Evolutionary conservation across 2,329 filamentous ascomycete species (phyloP).

Genomic region (Cryphonectria radicalis): DNA sequence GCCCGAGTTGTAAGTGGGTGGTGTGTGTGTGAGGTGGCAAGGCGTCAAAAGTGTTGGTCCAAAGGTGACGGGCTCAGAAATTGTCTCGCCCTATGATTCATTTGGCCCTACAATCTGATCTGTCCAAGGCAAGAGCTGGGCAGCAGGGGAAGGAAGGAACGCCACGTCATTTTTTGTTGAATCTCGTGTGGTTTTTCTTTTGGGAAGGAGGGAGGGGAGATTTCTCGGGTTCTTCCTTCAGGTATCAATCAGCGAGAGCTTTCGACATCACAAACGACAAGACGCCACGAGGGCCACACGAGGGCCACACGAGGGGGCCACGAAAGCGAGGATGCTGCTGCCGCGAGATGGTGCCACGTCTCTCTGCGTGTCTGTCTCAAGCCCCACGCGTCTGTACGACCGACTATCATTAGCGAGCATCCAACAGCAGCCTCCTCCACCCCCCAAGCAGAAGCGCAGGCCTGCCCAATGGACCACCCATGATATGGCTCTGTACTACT

Average conservation of each 20-base stretch:
- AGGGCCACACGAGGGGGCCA: too few species aligned
- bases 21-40: neutral
- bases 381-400: conserved; percentile 10
- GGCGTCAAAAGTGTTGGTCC: neutral
- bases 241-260: neutral
- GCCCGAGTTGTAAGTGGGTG: too few species aligned
- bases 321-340: neutral
- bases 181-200: neutral
- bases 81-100: neutral
- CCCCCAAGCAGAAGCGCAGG: neutral
- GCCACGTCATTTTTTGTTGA: neutral
- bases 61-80: neutral
- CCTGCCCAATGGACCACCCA: neutral
- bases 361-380: conserved; percentile 5
- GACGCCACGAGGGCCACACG: neutral
- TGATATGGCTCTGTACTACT: neutral
- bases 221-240: neutral
- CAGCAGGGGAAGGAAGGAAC: neutral
- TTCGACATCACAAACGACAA: neutral
- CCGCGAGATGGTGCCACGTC: conserved; percentile 12
- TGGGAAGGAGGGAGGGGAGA: neutral
- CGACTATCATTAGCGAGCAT: neutral
- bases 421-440: neutral
- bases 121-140: neutral
- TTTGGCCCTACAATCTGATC: neutral